phyloP scores from a whole-genome alignment of 2,329 filamentous ascomycete species.

The Triangularia verruculosa region DNA sequence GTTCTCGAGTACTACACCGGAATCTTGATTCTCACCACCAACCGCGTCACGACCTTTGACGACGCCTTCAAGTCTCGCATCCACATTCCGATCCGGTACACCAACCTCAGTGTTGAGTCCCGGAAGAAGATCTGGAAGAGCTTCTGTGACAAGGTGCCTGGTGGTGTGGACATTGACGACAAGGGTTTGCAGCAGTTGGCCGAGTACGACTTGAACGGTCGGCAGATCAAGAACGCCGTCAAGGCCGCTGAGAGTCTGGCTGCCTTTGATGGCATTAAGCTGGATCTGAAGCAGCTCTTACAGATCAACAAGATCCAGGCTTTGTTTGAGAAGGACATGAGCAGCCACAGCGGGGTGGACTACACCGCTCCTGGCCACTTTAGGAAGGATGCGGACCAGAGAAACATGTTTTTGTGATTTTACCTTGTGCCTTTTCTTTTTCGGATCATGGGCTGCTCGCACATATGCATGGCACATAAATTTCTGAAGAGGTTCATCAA shows the following conservation, averaged over 20 bases:
- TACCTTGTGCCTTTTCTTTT: neutral
- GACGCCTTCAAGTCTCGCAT: conserved; percentile 38
- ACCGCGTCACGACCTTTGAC: conserved; percentile 37
- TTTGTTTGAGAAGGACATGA: conserved; percentile 28
- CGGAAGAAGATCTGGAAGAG: conserved; percentile 33
- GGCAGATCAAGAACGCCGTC: conserved; percentile 40
- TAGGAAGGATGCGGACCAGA: conserved; percentile 24
- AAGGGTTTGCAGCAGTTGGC: conserved; percentile 31
- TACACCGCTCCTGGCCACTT: conserved; percentile 25
- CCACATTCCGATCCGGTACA: conserved; percentile 35
- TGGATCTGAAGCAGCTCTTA: conserved; percentile 26
- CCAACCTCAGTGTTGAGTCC: conserved; percentile 25
- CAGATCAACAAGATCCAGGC: conserved; percentile 29
- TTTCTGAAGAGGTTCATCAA: neutral
- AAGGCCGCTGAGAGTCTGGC: conserved; percentile 30
- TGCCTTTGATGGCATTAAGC: conserved; percentile 23
- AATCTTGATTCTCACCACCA: conserved; percentile 38
- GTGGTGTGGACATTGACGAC: conserved; percentile 26
- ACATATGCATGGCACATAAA: neutral
- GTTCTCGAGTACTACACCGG: conserved; percentile 37
- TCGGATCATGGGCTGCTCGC: neutral
- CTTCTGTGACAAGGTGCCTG: conserved; percentile 28
- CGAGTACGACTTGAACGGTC: conserved; percentile 36
- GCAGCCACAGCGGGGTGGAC: conserved; percentile 22
- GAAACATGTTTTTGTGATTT: conserved; percentile 27